Base-by-base conservation (phyloP, 2,329 filamentous ascomycete genomes). In the Cercospora citrullina region DNA sequence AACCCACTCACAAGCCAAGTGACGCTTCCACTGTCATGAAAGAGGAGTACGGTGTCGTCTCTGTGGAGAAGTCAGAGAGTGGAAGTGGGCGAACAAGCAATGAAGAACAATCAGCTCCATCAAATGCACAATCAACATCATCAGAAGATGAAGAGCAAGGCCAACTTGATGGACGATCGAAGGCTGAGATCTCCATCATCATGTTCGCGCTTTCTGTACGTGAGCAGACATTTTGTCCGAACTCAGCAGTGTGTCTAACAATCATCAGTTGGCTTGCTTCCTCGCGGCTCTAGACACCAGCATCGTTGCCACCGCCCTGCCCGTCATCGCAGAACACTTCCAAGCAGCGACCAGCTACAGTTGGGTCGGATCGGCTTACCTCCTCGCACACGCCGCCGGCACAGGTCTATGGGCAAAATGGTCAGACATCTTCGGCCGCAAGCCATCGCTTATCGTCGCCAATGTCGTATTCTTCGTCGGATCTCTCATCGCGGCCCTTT, bases 351-450 rank as follows among this genome's bases (percentile, higher is more conserved):
- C 23, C 4, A 55, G 48, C 8, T 55, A 55, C 48, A 55, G 48
- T n/a, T 55, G 48, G 48, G 48, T 55, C 5, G 48, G 48, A 28
- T 55, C 48, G 9, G 48, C 48, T 9, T 55, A 55, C 23, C 48
- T 55, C 6, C 48, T 55, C 48, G 48, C 48, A 16, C 48, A 55
- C 14, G 48, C 48, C 23, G 48, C 48, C 2, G 48, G 48, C 7
- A 55, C 48, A 16, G 48, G 48, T 55, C 48, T 55, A 12, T 55
- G 48, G 48, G 48, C 48, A n/a, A 55, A 55, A n/a, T 55, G 48
- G 48, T 55, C 48, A 28, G 48, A 55, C 14, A 55, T 55, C 21
- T 55, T 55, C 14, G 48, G 48, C 14, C 48, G 48, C 48, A 55
- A 55, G 48, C 48, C 48, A 28, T 55, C 48, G 23, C 48, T 55